Conservation (phyloP, 495 filamentous ascomycete species). For the Zalerion maritima region DNA sequence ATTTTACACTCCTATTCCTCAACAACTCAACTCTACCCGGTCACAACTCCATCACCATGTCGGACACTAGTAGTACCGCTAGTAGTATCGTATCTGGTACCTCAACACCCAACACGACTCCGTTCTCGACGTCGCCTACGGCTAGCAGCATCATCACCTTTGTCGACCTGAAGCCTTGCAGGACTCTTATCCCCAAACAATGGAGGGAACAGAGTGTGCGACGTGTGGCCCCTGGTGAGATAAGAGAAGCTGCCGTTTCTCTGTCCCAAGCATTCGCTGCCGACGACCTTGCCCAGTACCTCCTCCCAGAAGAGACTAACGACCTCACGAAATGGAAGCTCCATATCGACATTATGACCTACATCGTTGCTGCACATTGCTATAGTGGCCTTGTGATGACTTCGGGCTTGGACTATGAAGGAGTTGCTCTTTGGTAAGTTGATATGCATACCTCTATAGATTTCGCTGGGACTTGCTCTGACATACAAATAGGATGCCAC, state of each 20-base stretch:
- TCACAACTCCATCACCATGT: too few relatives aligned
- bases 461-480: constrained; percentile 7
- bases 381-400: constrained; percentile 56
- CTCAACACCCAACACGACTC: too few relatives aligned
- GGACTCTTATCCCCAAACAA: constrained; percentile 30
- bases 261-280: constrained; percentile 63
- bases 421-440: constrained; percentile 63
- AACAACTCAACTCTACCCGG: too few relatives aligned
- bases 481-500: constrained; percentile 49
- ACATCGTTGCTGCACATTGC: constrained; percentile 56
- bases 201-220: constrained; percentile 42
- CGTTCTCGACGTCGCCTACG: too few relatives aligned
- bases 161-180: constrained; percentile 28
- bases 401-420: constrained; percentile 58
- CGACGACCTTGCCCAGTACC: constrained; percentile 59
- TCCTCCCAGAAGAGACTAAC: constrained; percentile 48
- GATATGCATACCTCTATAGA: constrained; percentile 3
- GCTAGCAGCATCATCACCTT: constrained; percentile 17
- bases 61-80: too few relatives aligned
- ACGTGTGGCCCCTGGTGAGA: constrained; percentile 42
- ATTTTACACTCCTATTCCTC: too few relatives aligned
- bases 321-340: constrained; percentile 51
- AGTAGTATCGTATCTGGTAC: too few relatives aligned
- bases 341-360: constrained; percentile 58
- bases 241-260: constrained; percentile 47